phyloP scores from a whole-genome alignment of 768 basidiomycete species.

The Xerocomellus intermedius region DNA sequence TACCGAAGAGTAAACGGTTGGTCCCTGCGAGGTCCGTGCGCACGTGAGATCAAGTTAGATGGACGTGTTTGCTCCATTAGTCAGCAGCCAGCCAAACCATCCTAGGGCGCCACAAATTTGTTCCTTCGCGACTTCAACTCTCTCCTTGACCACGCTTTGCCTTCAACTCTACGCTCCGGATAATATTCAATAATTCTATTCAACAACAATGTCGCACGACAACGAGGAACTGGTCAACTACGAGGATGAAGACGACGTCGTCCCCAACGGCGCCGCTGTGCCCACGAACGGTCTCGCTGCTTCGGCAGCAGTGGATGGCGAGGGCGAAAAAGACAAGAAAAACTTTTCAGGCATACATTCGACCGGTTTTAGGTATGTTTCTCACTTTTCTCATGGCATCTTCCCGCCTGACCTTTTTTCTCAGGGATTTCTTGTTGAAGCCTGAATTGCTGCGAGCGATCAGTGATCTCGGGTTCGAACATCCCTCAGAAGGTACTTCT shows the following conservation, averaged over 20 bases:
- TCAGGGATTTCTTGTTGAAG: conserved; percentile 95
- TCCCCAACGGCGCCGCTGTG: conserved; percentile 54
- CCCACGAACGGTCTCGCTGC: conserved; percentile 49
- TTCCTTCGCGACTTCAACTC: conserved; percentile 20
- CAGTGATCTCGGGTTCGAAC: conserved; percentile 99
- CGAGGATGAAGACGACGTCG: conserved; percentile 85
- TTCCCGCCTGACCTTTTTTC: conserved; percentile 9
- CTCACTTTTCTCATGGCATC: conserved; percentile 3
- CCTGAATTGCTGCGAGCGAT: conserved; percentile 96
- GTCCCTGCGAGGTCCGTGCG: conserved; percentile 27
- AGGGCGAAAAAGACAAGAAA: conserved; percentile 84
- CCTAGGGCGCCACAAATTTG: conserved; percentile 25
- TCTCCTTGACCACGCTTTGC: conserved; percentile 17
- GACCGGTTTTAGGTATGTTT: conserved; percentile 91
- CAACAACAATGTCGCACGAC: conserved; percentile 68
- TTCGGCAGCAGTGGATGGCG: conserved; percentile 46
- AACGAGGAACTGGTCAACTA: conserved; percentile 94
- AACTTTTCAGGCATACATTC: conserved; percentile 99
- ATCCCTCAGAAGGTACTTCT: conserved; percentile 91
- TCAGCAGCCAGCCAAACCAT: conserved; percentile 22
- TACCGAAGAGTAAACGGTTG: not conserved
- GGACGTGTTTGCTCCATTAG: conserved; percentile 15
- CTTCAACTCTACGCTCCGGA: conserved; percentile 24
- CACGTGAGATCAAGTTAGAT: conserved; percentile 21
- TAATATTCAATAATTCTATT: conserved; percentile 26